Conservation (phyloP, 2,329 filamentous ascomycete species). For the Epichloe gansuensis region DNA sequence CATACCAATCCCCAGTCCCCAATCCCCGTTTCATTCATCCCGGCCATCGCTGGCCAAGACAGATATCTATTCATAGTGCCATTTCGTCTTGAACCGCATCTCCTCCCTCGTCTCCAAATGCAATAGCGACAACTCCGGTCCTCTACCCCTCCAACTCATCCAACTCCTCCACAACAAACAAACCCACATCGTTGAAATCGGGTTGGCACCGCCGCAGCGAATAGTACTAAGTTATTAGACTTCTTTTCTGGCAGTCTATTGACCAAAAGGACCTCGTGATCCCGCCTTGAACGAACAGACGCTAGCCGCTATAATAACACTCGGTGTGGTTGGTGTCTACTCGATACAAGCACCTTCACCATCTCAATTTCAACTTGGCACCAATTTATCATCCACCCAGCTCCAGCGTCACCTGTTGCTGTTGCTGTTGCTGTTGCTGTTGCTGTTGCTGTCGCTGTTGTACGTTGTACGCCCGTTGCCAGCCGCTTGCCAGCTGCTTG, state of each 20-base stretch:
- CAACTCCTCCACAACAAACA: slow-evolving; percentile 2
- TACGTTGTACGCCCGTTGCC: slow-evolving; percentile 4
- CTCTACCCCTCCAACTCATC: slow-evolving; percentile 3
- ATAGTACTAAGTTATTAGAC: background rate
- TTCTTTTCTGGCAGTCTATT: background rate
- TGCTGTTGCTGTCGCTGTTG: no score
- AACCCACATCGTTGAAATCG: background rate
- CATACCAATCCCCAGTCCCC: no score
- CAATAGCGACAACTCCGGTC: background rate
- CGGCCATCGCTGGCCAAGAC: background rate
- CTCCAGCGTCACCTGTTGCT: slow-evolving; percentile 2
- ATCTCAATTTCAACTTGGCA: slow-evolving; percentile 1
- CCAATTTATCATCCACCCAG: slow-evolving; percentile 3
- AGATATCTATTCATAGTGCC: background rate
- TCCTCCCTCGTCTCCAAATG: background rate
- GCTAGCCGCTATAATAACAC: background rate
- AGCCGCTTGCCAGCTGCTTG: slow-evolving; percentile 10
- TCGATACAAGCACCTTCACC: slow-evolving; percentile 1
- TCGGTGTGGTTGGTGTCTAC: background rate
- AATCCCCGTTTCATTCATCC: background rate
- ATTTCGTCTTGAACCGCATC: background rate
- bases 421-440: no score
- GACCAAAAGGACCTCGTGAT: slow-evolving; percentile 1
- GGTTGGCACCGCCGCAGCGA: background rate
- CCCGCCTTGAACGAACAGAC: background rate